Base-by-base conservation (phyloP, 108 stramenopile genomes). In the Fragilaria crotonensis region DNA sequence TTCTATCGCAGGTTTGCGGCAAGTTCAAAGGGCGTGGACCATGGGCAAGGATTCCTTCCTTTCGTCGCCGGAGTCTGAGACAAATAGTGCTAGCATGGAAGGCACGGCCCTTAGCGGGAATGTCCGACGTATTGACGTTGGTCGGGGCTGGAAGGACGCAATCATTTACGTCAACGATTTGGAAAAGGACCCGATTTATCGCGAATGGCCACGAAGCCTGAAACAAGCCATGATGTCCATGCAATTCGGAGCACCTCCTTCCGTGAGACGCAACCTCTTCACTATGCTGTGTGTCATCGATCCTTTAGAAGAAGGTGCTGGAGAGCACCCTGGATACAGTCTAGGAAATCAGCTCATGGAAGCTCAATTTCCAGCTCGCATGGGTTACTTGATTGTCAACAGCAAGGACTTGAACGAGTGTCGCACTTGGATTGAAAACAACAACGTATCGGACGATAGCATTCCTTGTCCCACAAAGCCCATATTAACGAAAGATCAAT, bases 111-210 rank as follows among this genome's bases (percentile, higher is more conserved):
- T 63, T 52, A 70, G 44, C 19, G 48, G 59, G 18, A 60, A 78
- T 26, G 68, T 67, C 28, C 23, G 51, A 26, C 78, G 92, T 53
- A 81, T 93, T 58, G 86, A 93, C 71, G 84, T 93, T 44, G 88
- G 76, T 7, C 57, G 81, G 30, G 88, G 85, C 18, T 78, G 84
- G 19, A 76, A 83, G 25, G 66, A 66, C 22, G 68, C 88, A 27
- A 62, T 89, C 11, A 54, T 85, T 5, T 93, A 93, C 60, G 30
- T 89, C 44, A 89, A 90, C 64, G 80, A 93, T 68, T 57, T 93
- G 25, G 92, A 93, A 60, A 84, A 78, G 36, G 88, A 93, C 63
- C 33, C 52, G 23, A 45, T 70, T 30, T 93, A 87, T 55, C 19
- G 50, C 32, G 47, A 62, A 2, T 89, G 85, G 87, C 83, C 87